Percentiles rank a stretch among this genome's conserved stretches.
Conservation (phyloP, 331 rosid genomes). For the Telfairia occidentalis region DNA sequence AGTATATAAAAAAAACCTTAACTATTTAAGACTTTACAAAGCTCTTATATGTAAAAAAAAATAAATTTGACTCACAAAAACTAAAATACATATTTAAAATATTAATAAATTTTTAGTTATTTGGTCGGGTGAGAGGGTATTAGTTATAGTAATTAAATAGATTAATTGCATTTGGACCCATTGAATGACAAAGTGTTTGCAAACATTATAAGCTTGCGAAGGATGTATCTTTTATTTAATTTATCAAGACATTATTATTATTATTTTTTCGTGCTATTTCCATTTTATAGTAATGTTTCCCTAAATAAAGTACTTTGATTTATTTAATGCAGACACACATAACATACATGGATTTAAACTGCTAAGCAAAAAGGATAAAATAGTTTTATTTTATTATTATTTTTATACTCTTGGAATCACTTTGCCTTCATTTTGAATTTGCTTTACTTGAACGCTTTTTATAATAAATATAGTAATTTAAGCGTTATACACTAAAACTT, state of each 20-base stretch:
- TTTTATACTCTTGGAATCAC: background rate
- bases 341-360: background rate
- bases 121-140: background rate
- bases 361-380: background rate
- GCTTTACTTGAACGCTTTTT: background rate
- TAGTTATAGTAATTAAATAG: background rate
- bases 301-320: background rate
- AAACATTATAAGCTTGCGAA: background rate
- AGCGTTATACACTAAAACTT: background rate
- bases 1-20: too few species aligned
- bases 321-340: background rate
- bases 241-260: background rate
- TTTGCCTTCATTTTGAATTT: background rate
- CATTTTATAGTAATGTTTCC: slow-evolving; percentile 1
- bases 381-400: background rate
- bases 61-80: too few species aligned
- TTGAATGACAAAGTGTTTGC: background rate
- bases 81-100: background rate
- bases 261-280: too few species aligned
- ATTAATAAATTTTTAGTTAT: background rate
- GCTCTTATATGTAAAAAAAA: too few species aligned
- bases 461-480: background rate
- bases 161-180: background rate
- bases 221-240: background rate
- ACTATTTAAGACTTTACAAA: too few species aligned